These are phyloP conservation scores for Starmerella floris DNA, from an alignment of 805 yeast genomes.

Conservation along the genomic window DNA sequence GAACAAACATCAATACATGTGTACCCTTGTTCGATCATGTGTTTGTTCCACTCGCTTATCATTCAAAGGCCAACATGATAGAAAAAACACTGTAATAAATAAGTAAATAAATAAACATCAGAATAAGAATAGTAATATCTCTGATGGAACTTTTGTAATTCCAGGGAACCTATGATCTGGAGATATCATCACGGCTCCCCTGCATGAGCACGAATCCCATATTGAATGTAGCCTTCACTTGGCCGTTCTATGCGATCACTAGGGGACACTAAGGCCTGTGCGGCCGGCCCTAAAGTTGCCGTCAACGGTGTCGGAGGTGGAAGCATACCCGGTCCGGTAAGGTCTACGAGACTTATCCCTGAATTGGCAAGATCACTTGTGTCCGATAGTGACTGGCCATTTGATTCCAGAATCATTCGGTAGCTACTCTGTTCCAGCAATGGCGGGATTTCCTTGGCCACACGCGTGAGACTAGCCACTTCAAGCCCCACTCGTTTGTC, in stretches of 20 bases:
- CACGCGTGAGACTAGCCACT: conserved; percentile 67
- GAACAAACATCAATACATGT: conserved; percentile 2
- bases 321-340: conserved; percentile 2
- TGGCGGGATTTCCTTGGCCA: conserved; percentile 86
- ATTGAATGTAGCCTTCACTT: conserved; percentile 12
- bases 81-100: neutral
- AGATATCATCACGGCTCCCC: neutral
- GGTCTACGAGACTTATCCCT: neutral
- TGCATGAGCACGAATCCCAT: neutral
- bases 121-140: no score
- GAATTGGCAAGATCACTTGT: neutral
- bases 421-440: conserved; percentile 56
- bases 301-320: conserved; percentile 30
- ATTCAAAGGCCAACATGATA: neutral
- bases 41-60: neutral
- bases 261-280: conserved; percentile 26
- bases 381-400: neutral
- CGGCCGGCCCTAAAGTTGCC: conserved; percentile 32
- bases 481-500: conserved; percentile 54
- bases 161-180: no score
- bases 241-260: conserved; percentile 12
- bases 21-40: neutral
- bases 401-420: conserved; percentile 21
- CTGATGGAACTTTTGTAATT: no score
- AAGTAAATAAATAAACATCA: neutral